A percentile compares a stretch with the other conserved stretches of the same genome.
Conservation (phyloP, 257 asterid genomes). For the Catharanthus roseus region DNA sequence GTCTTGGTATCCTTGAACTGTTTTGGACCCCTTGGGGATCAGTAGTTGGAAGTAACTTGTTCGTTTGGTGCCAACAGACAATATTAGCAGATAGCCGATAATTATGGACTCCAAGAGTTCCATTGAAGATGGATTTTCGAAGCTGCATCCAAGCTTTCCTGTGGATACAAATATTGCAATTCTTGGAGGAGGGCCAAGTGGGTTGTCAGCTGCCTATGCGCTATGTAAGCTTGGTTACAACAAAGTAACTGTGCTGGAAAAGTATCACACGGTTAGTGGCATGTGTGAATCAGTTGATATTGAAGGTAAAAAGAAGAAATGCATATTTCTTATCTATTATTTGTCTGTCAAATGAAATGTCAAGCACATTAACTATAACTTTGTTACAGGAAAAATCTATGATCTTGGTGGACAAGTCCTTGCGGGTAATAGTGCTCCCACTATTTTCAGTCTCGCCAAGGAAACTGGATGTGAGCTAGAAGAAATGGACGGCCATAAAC, state of each 20-base stretch:
- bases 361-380: neutral
- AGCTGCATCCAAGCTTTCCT: constrained; percentile 62
- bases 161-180: constrained; percentile 55
- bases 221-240: constrained; percentile 61
- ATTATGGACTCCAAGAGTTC: constrained; percentile 42
- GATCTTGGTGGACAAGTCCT: constrained; percentile 95
- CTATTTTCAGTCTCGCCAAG: constrained; percentile 60
- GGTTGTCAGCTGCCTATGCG: constrained; percentile 76
- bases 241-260: constrained; percentile 61
- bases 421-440: constrained; percentile 82
- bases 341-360: neutral
- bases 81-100: neutral
- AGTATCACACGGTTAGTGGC: constrained; percentile 77
- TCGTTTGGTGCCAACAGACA: neutral
- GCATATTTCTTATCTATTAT: neutral
- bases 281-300: constrained; percentile 79
- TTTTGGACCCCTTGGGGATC: neutral
- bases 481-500: constrained; percentile 67
- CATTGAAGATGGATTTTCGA: constrained; percentile 49
- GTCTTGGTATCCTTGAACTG: neutral
- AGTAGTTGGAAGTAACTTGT: neutral
- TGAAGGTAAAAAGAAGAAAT: constrained; percentile 43
- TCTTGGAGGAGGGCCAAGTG: constrained; percentile 87
- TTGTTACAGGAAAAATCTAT: constrained; percentile 53
- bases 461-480: constrained; percentile 62